A percentile compares a stretch with the other conserved stretches of the same genome.
phyloP scores from a whole-genome alignment of 345 rosid genomes.

The Linum trigynum region DNA sequence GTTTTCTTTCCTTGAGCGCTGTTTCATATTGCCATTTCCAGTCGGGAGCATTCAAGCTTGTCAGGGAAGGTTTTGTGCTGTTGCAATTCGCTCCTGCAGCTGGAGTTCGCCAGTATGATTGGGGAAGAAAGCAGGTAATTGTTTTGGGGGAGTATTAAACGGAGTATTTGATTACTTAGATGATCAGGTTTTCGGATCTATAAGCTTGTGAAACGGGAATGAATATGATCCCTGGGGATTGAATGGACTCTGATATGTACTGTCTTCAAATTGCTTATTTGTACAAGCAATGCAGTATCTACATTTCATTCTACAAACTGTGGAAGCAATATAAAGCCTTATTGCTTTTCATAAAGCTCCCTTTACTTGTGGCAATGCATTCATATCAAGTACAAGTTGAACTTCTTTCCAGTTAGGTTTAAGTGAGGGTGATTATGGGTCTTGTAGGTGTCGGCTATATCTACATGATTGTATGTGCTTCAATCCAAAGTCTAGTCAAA shows the following conservation, averaged over 20 bases:
- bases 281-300: not conserved
- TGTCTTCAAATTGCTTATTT: not conserved
- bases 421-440: not conserved
- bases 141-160: too few species aligned
- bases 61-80: conserved; percentile 58
- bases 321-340: not conserved
- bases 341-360: not conserved
- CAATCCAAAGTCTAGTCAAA: not conserved
- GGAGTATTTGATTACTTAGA: too few species aligned
- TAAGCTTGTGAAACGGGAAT: too few species aligned
- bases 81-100: conserved; percentile 88
- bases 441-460: not conserved
- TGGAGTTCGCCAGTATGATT: conserved; percentile 70
- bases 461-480: not conserved
- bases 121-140: conserved; percentile 83
- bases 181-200: too few species aligned
- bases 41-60: conserved; percentile 77
- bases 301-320: too few species aligned
- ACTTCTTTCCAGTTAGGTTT: not conserved
- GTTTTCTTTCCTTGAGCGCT: not conserved
- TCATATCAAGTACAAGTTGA: too few species aligned
- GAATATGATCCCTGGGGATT: not conserved
- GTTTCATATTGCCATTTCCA: conserved; percentile 14
- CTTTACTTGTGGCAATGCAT: not conserved
- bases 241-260: not conserved